A percentile compares a stretch with the other conserved stretches of the same genome.
Evolutionary conservation across 2,329 filamentous ascomycete genomes (phyloP).

Genomic region (Diaporthe sp.): DNA sequence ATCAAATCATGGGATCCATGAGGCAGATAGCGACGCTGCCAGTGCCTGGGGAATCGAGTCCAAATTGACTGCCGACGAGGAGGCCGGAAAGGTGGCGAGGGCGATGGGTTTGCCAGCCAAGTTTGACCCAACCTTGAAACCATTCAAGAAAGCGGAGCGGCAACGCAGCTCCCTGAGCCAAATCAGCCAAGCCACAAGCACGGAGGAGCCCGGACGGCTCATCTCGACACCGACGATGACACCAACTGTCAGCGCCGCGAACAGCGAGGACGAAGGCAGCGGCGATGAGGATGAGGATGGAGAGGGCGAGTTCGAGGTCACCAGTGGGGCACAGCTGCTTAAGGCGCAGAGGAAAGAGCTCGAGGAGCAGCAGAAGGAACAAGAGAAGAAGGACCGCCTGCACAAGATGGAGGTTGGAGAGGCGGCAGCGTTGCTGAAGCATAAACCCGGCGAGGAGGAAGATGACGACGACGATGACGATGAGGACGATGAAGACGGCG

Average conservation of each 20-base stretch:
- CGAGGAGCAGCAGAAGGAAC: conserved; percentile 46
- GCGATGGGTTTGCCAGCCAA: conserved; percentile 73
- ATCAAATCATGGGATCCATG: conserved; percentile 69
- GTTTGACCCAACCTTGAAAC: conserved; percentile 75
- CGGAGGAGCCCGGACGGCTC: conserved; percentile 40
- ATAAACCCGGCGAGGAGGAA: conserved; percentile 40
- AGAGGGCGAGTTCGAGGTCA: conserved; percentile 59
- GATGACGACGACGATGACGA: conserved; percentile 49
- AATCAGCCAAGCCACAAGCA: conserved; percentile 42
- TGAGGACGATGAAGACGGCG: conserved; percentile 44
- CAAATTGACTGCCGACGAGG: conserved; percentile 69
- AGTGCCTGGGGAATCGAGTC: conserved; percentile 68
- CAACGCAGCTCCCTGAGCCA: conserved; percentile 45
- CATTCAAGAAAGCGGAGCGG: conserved; percentile 53
- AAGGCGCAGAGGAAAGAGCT: conserved; percentile 61
- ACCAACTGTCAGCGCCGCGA: conserved; percentile 44
- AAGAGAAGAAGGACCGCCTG: conserved; percentile 66
- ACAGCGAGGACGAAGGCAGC: conserved; percentile 43
- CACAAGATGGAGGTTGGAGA: conserved; percentile 73
- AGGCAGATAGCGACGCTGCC: conserved; percentile 68
- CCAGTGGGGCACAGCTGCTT: conserved; percentile 55
- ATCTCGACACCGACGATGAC: conserved; percentile 39
- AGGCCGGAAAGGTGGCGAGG: conserved; percentile 74
- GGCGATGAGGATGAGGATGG: conserved; percentile 52
- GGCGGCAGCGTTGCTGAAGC: conserved; percentile 62